These are phyloP conservation scores for Sporothrix euskadiensis DNA, from an alignment of 2,329 filamentous ascomycete species.

Conservation along the genomic window DNA sequence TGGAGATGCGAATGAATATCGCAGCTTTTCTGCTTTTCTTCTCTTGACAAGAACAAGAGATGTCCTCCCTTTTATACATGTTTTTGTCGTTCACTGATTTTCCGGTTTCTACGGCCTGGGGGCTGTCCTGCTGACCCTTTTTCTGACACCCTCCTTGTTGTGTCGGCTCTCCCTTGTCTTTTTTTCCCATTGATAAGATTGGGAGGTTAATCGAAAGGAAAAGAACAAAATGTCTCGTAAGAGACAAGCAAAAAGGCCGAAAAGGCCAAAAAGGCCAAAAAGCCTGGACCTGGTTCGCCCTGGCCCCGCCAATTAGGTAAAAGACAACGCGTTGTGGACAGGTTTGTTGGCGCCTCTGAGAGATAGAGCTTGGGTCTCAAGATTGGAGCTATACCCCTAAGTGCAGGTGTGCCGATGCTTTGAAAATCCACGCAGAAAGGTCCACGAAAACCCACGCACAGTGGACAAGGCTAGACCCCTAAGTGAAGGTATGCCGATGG, in stretches of 20 bases:
- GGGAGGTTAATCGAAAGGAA: neutral
- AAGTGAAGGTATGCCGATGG: conserved; percentile 31
- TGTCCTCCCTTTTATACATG: neutral
- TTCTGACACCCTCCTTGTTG: neutral
- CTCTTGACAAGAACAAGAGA: neutral
- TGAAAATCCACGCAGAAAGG: neutral
- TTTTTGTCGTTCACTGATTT: neutral
- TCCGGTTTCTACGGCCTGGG: neutral
- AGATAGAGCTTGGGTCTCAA: neutral
- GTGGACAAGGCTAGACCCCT: conserved; percentile 32
- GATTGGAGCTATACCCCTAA: conserved; percentile 32
- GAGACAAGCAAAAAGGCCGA: neutral
- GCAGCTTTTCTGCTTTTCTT: neutral
- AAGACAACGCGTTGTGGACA: neutral
- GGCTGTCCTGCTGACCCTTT: conserved; percentile 4
- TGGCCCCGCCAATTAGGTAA: conserved; percentile 28
- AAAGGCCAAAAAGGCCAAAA: too few relatives aligned
- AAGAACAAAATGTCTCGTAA: conserved; percentile 2
- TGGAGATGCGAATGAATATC: neutral
- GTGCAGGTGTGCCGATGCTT: conserved; percentile 27
- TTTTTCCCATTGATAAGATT: neutral
- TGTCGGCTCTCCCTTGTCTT: neutral
- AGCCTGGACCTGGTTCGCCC: neutral
- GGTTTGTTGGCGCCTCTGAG: neutral
- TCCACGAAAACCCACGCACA: neutral